These are phyloP conservation scores for Helminthosporium solani DNA, from an alignment of 2,329 filamentous ascomycete genomes.

Conservation along the genomic window DNA sequence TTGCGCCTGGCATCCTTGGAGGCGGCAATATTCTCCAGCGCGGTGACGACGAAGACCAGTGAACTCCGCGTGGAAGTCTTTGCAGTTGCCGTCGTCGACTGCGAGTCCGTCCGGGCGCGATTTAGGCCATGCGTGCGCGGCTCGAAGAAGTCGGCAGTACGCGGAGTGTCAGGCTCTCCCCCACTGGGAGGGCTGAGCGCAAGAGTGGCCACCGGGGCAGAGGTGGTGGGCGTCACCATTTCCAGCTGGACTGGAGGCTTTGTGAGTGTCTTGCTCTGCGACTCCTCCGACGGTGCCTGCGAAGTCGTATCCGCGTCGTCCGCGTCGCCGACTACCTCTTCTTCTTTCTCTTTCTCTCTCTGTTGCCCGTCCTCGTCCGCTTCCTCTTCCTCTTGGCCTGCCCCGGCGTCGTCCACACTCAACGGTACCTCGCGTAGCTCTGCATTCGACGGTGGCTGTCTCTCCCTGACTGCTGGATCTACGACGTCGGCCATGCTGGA, in stretches of 20 bases:
- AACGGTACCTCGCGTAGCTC: conserved; percentile 13
- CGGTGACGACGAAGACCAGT: conserved; percentile 91
- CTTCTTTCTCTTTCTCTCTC: conserved; percentile 5
- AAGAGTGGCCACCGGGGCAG: conserved; percentile 26
- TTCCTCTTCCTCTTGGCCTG: conserved; percentile 15
- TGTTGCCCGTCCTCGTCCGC: conserved; percentile 9
- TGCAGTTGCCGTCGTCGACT: conserved; percentile 55
- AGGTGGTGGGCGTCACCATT: conserved; percentile 20
- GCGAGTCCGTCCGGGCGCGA: conserved; percentile 60
- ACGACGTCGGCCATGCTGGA: conserved; percentile 39
- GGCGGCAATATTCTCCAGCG: conserved; percentile 84
- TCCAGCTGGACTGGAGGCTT: conserved; percentile 15
- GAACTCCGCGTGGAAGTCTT: conserved; percentile 76
- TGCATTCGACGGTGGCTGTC: conserved; percentile 9
- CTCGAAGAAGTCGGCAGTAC: conserved; percentile 40
- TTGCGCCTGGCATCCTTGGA: conserved; percentile 89
- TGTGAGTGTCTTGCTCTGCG: no score
- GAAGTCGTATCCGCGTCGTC: conserved; percentile 17
- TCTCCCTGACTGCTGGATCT: conserved; percentile 11
- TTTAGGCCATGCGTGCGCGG: conserved; percentile 24
- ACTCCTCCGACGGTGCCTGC: conserved; percentile 18
- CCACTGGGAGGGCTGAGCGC: conserved; percentile 25
- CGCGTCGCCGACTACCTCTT: conserved; percentile 9
- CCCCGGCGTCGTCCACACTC: no score
- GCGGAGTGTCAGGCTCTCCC: conserved; percentile 28